Evolutionary conservation across 805 yeast genomes (phyloP), one percentile per base, ranked within the genome.

Genomic region (Deakozyma indianensis): DNA sequence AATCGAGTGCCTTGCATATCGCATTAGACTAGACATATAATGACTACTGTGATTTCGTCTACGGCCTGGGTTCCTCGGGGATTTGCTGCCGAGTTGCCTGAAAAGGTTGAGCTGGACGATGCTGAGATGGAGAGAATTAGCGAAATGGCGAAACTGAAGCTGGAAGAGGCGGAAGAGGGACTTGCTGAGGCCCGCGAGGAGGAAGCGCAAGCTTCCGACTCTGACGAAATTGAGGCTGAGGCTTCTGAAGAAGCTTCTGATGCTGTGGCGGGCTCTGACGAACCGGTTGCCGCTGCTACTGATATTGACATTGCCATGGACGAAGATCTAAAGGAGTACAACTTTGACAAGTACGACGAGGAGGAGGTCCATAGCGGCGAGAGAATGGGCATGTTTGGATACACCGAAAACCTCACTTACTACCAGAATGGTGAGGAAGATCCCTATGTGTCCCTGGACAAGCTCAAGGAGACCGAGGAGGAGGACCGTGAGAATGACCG

Each of bases 31-130:
- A n/a, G n/a, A n/a, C n/a, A n/a, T n/a, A 32, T 14, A 35, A 43
- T 23, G 24, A n/a, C 23, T 3, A 50, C 18, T 27, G 87, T 88
- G 95, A 81, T 90, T 51, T 86, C 98, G 35, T 82, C 96, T 23
- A 79, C 92, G 43, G 69, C 80, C 44, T 92, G 98, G 97, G 95
- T 90, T 22, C 96, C 97, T 43, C 77, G 95, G 57, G 98, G 98
- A 3, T 83, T 73, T 62, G 94, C 98, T 23, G 75, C 94, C 32
- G 96, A 88, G 62, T 84, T 80, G 59, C 97, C 98, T 3, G 85
- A 78, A 56, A 76, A 82, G 58, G 87, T 86, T 56, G 95, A 85
- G 53, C 67, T 90, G 45, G 80, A 87, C 53, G 97, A 92, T 50
- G 90, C 75, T 49, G 98, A 92, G 65, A 80, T 92, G 84, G 90